Evolutionary conservation across 164 flowering plant species (phyloP), one percentile per base, ranked within the genome.

Genomic region (Vitis rotundifolia): DNA sequence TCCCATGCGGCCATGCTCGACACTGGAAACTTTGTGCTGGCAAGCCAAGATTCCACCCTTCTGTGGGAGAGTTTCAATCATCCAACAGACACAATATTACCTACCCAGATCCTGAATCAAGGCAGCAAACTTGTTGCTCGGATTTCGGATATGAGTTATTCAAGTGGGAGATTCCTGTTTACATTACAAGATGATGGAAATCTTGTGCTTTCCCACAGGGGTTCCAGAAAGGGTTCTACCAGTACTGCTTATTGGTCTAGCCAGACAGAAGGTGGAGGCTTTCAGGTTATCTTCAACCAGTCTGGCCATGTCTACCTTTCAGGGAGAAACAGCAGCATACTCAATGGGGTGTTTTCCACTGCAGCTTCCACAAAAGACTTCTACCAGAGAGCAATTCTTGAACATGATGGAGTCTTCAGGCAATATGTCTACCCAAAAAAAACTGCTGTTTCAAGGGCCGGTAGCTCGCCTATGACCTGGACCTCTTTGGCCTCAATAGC

Each of bases 61-160:
- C 0, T 69, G 3, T 84, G 89, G 87, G 67, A 80, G 69, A 84
- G 79, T 59, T 86, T 84, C 63, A 49, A 31, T 0, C 0, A 74
- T 28, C 84, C 89, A 0, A 72, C 79, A 0, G 86, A 86, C 53
- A 86, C 89, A 1, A 1, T 84, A 13, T 54, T 86, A 55, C 87
- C 87, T 18, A 15, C 73, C 2, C 87, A 84, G 61, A 51, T 15
- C 3, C 2, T 86, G 52, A 64, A 59, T 1, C 13, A 5, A 9
- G 71, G 69, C 0, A 56, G 59, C 2, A 1, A 5, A 2, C 54
- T 86, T 0, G 11, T 55, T 22, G 78, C 84, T 58, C 63, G 71
- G 1, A 48, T 2, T 2, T 51, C 76, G 3, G 73, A 71, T 49
- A 72, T 54, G 0, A 82, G 79, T 49, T 80, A 55, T 68, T 69